phyloP scores from a whole-genome alignment of 1,139 yeast species.

The Pneumocystis wakefieldiae region DNA sequence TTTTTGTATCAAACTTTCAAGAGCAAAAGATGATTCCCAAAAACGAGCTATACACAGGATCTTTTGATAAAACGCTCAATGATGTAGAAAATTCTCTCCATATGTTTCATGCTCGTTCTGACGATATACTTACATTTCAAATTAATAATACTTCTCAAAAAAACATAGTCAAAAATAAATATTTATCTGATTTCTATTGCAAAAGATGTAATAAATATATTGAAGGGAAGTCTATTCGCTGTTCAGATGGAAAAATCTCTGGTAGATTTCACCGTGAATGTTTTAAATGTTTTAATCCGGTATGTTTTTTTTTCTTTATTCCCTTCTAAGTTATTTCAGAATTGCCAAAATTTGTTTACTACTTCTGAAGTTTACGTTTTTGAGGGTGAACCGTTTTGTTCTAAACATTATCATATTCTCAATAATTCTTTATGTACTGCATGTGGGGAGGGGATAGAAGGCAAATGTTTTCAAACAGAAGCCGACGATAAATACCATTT shows the following conservation, averaged over 20 bases:
- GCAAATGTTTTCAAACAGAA: conserved; percentile 1
- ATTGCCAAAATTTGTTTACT: not conserved
- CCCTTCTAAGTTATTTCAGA: not conserved
- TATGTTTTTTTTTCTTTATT: not conserved
- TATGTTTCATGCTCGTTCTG: not conserved
- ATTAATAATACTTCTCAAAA: not conserved
- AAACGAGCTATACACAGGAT: not conserved
- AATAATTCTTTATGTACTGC: not conserved
- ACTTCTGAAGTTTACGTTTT: not conserved
- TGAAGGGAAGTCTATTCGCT: not conserved
- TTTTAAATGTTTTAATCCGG: not conserved
- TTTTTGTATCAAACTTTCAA: not conserved
- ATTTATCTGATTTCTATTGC: not conserved
- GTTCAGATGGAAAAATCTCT: conserved; percentile 1
- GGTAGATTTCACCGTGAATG: not conserved
- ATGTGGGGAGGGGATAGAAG: conserved; percentile 1
- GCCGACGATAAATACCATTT: not conserved
- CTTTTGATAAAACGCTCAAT: not conserved
- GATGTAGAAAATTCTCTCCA: not conserved
- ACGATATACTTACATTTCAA: not conserved
- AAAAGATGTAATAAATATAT: not conserved
- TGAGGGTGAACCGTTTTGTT: not conserved
- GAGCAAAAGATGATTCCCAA: not conserved
- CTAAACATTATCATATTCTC: not conserved
- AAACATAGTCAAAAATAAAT: not conserved